Conservation (phyloP, 306 rosid species). For the Pachyrhizus erosus region DNA sequence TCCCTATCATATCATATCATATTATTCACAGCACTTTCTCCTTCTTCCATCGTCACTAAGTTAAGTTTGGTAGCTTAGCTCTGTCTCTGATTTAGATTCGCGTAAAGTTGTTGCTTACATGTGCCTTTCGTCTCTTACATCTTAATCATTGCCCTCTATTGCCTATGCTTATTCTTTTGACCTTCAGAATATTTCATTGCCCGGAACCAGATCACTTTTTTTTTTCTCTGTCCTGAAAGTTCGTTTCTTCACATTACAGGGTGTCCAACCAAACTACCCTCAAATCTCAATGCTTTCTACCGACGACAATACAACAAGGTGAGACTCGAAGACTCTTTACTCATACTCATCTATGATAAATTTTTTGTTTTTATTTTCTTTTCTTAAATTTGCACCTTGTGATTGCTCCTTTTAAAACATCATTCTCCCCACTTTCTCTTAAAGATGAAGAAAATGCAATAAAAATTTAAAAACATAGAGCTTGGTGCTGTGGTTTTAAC, state of each 20-base stretch:
- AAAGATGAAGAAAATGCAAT: constrained; percentile 11
- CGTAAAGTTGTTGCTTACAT: constrained; percentile 43
- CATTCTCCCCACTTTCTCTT: neutral
- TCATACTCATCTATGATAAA: constrained; percentile 30
- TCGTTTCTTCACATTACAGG: constrained; percentile 47
- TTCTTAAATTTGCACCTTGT: neutral
- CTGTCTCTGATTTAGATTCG: constrained; percentile 47
- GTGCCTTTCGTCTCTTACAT: constrained; percentile 48
- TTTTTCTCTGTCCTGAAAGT: neutral
- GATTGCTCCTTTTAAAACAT: constrained; percentile 17
- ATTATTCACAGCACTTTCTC: neutral
- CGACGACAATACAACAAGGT: constrained; percentile 40
- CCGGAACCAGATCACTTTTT: constrained; percentile 6
- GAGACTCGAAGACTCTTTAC: constrained; percentile 44
- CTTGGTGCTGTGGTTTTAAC: constrained; percentile 35
- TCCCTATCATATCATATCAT: too few species aligned
- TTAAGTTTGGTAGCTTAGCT: neutral
- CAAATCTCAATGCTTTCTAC: constrained; percentile 44
- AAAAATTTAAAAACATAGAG: neutral
- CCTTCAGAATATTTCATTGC: constrained; percentile 32
- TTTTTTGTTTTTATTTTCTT: neutral
- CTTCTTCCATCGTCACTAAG: constrained; percentile 45
- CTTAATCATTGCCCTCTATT: constrained; percentile 29
- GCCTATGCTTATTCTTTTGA: constrained; percentile 40
- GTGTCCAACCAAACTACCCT: constrained; percentile 49